Conservation (phyloP, 1,284 basidiomycete species). For the Sporisorium graminicola region DNA sequence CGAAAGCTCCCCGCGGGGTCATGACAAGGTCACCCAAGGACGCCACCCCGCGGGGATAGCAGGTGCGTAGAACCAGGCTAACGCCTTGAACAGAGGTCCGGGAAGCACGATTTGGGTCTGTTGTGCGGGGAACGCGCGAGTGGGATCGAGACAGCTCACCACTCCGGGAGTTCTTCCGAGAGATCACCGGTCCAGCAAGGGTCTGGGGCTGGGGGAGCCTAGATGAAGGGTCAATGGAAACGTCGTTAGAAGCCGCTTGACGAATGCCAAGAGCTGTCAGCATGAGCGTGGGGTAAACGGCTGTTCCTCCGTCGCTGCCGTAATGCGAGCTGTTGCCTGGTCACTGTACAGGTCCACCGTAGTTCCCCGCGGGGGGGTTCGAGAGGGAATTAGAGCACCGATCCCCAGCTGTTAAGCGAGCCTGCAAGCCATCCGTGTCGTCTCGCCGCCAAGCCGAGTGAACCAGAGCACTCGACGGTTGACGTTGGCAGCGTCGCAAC, state of each 20-base stretch:
- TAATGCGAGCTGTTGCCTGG: neutral
- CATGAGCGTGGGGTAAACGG: slow-evolving; percentile 11
- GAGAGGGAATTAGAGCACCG: neutral
- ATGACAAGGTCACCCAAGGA: neutral
- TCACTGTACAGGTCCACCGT: too few relatives aligned
- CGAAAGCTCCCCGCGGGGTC: slow-evolving; percentile 6
- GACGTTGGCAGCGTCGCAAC: neutral
- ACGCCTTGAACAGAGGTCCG: too few relatives aligned
- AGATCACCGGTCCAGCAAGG: neutral
- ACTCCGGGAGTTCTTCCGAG: neutral
- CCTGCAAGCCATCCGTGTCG: slow-evolving; percentile 1
- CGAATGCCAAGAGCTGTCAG: slow-evolving; percentile 7
- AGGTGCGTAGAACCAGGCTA: neutral
- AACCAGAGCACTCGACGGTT: neutral
- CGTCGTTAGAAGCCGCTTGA: neutral
- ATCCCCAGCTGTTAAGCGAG: neutral
- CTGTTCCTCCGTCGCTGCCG: neutral
- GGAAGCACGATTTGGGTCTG: too few relatives aligned
- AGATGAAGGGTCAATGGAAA: neutral
- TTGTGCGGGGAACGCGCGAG: too few relatives aligned
- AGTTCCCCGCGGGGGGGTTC: neutral
- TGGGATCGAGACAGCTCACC: too few relatives aligned
- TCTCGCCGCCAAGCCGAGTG: neutral
- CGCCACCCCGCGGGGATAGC: slow-evolving; percentile 11
- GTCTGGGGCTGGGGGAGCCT: neutral